Base-by-base conservation (phyloP, 2,329 filamentous ascomycete species). In the Hirsutella minnesotensis region DNA sequence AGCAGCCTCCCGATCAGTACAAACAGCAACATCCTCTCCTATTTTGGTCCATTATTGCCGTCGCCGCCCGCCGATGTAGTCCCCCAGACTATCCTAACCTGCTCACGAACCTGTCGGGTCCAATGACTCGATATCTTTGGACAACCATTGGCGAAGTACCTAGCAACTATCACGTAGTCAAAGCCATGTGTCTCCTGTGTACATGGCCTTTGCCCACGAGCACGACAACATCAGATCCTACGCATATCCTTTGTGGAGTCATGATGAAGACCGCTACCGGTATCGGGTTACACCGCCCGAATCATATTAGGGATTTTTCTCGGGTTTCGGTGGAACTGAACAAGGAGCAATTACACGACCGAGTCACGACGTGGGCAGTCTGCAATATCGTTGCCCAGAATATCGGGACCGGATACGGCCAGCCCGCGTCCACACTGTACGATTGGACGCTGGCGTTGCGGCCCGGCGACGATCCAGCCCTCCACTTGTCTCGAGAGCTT, bases 241-340 rank as follows among this genome's bases (percentile, higher is more conserved):
- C 85, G 1, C 86, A 89, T 56, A 88, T 86, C 57, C 67, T 89
- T 16, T 82, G 81, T 51, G 85, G 86, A 41, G 77, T 87, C 47
- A 87, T 90, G 83, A 88, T 90, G 77, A 87, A 89, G 64, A 78
- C 85, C 19, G 86, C 86, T 9, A 88, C 86, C 50, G 84, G 86
- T 50, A 87, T 89, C 51, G 85, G 86, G 18, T 69, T 92, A 42
- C 85, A 92, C 55, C 76, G 85, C 39, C 86, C 85, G 12, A 86
- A 82, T 43, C 81, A 89, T 58, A 85, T 84, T 37, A 83, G 89
- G 58, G 86, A 90, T 59, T 92, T 90, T 58, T 87, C 83, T 2
- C 70, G 84, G 40, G 81, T 84, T 22, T 81, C 78, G 2, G 71
- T 86, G 27, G 81, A 88, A 50, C 68, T 90, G 33, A 83, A 84